These are phyloP conservation scores for Xylaria sp. DNA, from an alignment of 2,329 filamentous ascomycete genomes.

Conservation along the genomic window DNA sequence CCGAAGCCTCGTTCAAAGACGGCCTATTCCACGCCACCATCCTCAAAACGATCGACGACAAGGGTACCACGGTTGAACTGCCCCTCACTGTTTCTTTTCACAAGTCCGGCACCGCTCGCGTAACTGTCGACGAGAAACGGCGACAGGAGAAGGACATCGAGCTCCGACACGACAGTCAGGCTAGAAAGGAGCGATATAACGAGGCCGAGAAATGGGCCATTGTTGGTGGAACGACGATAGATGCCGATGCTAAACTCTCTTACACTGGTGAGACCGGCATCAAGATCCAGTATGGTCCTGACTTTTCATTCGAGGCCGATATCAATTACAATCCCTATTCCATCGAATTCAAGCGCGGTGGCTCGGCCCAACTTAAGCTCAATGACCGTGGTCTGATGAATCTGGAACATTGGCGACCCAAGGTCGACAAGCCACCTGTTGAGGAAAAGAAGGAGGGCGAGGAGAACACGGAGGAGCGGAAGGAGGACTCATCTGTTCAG, in stretches of 20 bases:
- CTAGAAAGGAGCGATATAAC: conserved; percentile 92
- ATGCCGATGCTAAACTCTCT: conserved; percentile 76
- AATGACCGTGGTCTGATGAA: conserved; percentile 93
- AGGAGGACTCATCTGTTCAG: conserved; percentile 53
- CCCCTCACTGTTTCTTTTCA: conserved; percentile 90
- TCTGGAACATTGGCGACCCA: conserved; percentile 93
- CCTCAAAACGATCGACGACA: conserved; percentile 78
- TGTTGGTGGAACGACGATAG: conserved; percentile 80
- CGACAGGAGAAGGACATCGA: conserved; percentile 89
- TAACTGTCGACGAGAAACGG: conserved; percentile 92
- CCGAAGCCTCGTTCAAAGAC: conserved; percentile 79
- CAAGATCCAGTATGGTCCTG: conserved; percentile 83
- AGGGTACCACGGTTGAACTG: conserved; percentile 77
- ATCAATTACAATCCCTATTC: conserved; percentile 86
- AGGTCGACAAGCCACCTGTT: conserved; percentile 71
- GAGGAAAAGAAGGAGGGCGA: conserved; percentile 63
- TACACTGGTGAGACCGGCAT: conserved; percentile 74
- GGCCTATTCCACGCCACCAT: conserved; percentile 83
- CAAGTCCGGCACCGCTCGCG: conserved; percentile 86
- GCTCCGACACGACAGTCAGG: conserved; percentile 83
- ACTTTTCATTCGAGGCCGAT: conserved; percentile 80
- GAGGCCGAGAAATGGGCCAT: conserved; percentile 88
- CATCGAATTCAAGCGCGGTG: conserved; percentile 88
- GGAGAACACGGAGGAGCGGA: conserved; percentile 60
- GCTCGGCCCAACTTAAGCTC: conserved; percentile 82